These are phyloP conservation scores for Citrus hindsii DNA, from an alignment of 345 rosid species.

Conservation along the genomic window DNA sequence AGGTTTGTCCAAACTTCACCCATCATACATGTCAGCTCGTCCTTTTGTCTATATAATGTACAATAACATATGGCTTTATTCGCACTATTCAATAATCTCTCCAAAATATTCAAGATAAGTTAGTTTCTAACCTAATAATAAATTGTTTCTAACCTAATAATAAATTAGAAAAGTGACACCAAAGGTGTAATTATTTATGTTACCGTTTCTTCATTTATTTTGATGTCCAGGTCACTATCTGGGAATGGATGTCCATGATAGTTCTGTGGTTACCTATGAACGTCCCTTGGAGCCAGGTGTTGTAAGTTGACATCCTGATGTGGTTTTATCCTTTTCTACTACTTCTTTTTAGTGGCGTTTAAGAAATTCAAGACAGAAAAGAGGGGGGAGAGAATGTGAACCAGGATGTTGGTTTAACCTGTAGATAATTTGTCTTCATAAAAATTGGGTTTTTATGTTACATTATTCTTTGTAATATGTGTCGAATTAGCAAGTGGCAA, in stretches of 20 bases:
- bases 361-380: background rate
- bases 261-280: constrained; percentile 65
- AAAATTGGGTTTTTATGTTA: background rate
- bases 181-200: background rate
- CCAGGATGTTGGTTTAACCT: background rate
- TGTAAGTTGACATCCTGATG: constrained; percentile 48
- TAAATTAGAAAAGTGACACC: background rate
- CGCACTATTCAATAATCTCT: background rate
- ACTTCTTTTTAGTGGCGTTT: background rate
- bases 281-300: constrained; percentile 84
- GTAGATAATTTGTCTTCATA: background rate
- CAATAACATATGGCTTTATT: background rate
- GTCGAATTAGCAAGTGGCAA: background rate
- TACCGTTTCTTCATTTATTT: constrained; percentile 3
- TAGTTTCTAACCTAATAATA: constrained; percentile 4
- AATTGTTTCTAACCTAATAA: constrained; percentile 2
- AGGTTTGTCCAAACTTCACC: constrained; percentile 41
- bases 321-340: background rate
- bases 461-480: background rate
- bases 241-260: constrained; percentile 98
- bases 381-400: background rate
- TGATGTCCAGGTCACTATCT: constrained; percentile 81
- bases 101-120: background rate
- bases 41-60: background rate
- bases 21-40: background rate